Percentiles rank a stretch among this genome's conserved stretches.
Conservation (phyloP, 225 moss, liverwort and hornwort genomes). For the Takakia lepidozioides region DNA sequence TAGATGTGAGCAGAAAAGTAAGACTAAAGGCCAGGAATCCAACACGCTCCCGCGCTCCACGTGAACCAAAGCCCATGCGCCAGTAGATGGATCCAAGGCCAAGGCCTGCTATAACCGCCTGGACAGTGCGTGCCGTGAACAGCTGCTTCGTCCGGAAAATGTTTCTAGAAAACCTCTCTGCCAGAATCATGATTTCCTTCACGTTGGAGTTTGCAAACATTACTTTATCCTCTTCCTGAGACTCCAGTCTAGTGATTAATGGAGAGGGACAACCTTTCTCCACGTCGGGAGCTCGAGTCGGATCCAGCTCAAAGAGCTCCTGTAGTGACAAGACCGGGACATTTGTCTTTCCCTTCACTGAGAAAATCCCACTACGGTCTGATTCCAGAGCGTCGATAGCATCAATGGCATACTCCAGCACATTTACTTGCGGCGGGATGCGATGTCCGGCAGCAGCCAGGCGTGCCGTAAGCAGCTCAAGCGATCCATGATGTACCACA, state of each 20-base stretch:
- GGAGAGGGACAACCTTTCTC: constrained; percentile 14
- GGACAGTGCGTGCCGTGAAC: constrained; percentile 29
- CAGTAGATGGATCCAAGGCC: constrained; percentile 57
- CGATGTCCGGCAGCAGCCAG: constrained; percentile 42
- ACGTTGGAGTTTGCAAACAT: constrained; percentile 18
- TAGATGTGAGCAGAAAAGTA: constrained; percentile 65
- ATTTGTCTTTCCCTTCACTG: constrained; percentile 28
- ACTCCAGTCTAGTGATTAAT: constrained; percentile 2
- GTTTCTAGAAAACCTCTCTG: constrained; percentile 25
- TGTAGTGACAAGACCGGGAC: constrained; percentile 36
- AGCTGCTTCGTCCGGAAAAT: constrained; percentile 33
- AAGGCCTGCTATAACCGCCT: constrained; percentile 32
- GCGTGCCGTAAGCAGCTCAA: constrained; percentile 44
- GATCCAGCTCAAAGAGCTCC: constrained; percentile 42
- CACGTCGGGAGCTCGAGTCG: constrained; percentile 9
- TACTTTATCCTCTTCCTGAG: constrained; percentile 11
- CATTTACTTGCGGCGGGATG: constrained; percentile 48
- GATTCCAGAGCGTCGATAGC: constrained; percentile 43
- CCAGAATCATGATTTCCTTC: constrained; percentile 27
- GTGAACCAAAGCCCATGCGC: constrained; percentile 35
- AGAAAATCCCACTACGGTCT: constrained; percentile 35
- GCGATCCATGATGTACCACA: constrained; percentile 52
- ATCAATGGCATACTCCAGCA: constrained; percentile 63
- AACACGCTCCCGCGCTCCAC: constrained; percentile 41
- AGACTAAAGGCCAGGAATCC: constrained; percentile 67